Evolutionary conservation across 352 stramenopile species (phyloP), one percentile per base, ranked within the genome.

Genomic region (Globisporangium canariense): DNA sequence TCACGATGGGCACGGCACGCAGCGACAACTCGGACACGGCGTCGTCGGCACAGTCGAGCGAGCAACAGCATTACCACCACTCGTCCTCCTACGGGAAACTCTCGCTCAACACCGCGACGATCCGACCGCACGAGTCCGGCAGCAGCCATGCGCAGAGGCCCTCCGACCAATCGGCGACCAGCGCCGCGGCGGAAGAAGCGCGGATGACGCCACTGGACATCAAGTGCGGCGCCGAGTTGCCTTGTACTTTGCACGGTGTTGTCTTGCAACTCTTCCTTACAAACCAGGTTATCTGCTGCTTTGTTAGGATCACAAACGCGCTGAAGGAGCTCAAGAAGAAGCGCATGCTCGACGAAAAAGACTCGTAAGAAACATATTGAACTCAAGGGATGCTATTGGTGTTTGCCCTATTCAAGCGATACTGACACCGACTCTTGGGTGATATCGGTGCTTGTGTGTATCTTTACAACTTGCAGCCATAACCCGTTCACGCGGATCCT

Each of bases 401-500:
- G 40, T 13, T 46, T 0, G 3, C 14, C 13, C 4, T 18, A n/a
- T 18, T 16, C 36, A 41, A 41, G 40, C 18, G 40, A 46, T 49
- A 8, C 5, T n/a, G 43, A 49, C 18, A 49, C 18, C 11, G 40
- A 10, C 13, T 3, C 38, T 25, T n/a, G 18, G 32, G 14, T 40
- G 20, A 28, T 34, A 14, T 13, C 13, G 28, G 2, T 49, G 14
- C 4, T 41, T 57, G 7, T 18, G 16, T 8, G 32, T 18, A 14
- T 10, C 16, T 30, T 25, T 58, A n/a, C n/a, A 38, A 20, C 13
- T 11, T 45, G 32, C 32, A 73, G 69, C 8, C 65, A 75, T n/a
- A 88, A 88, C 30, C 81, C 83, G 46, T 91, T 94, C 68, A 92
- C 81, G 9, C 75, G 80, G 30, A 94, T 92, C 66, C 62, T 94